A percentile compares a stretch with the other conserved stretches of the same genome.
These are phyloP conservation scores for Beta vulgaris DNA, from an alignment of 148 eudicot genomes.

Conservation along the genomic window DNA sequence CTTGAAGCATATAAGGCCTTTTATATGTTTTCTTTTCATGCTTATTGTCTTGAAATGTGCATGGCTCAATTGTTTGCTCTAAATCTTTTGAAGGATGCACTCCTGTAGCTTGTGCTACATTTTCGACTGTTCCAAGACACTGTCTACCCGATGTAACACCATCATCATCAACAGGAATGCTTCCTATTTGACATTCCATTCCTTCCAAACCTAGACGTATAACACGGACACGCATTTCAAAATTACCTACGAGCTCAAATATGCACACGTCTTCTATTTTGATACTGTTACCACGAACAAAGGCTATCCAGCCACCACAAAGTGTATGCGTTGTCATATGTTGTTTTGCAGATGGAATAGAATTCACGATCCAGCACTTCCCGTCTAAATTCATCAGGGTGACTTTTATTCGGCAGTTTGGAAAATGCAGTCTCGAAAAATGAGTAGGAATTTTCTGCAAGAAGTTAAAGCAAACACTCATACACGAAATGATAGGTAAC, in stretches of 20 bases:
- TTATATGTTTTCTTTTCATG: neutral
- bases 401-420: slow-evolving; percentile 56
- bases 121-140: slow-evolving; percentile 2
- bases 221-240: slow-evolving; percentile 81
- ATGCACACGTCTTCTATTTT: slow-evolving; percentile 86
- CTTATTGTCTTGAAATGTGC: neutral
- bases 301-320: slow-evolving; percentile 89
- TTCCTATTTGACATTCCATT: slow-evolving; percentile 45
- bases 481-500: neutral
- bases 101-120: slow-evolving; percentile 6
- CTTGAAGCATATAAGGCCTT: slow-evolving; percentile 12
- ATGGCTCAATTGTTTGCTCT: slow-evolving; percentile 6
- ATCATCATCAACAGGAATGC: slow-evolving; percentile 22
- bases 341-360: slow-evolving; percentile 52
- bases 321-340: slow-evolving; percentile 52
- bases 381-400: slow-evolving; percentile 70
- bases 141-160: slow-evolving; percentile 22
- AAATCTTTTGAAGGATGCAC: neutral
- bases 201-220: slow-evolving; percentile 58
- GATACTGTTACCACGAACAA: slow-evolving; percentile 75
- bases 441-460: slow-evolving; percentile 70
- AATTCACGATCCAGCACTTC: slow-evolving; percentile 66
- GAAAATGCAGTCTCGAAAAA: slow-evolving; percentile 67
- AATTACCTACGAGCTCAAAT: slow-evolving; percentile 73
- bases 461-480: slow-evolving; percentile 1